Evolutionary conservation across 176 grass and related monocot genomes (phyloP).

Genomic region (Paspalum notatum): DNA sequence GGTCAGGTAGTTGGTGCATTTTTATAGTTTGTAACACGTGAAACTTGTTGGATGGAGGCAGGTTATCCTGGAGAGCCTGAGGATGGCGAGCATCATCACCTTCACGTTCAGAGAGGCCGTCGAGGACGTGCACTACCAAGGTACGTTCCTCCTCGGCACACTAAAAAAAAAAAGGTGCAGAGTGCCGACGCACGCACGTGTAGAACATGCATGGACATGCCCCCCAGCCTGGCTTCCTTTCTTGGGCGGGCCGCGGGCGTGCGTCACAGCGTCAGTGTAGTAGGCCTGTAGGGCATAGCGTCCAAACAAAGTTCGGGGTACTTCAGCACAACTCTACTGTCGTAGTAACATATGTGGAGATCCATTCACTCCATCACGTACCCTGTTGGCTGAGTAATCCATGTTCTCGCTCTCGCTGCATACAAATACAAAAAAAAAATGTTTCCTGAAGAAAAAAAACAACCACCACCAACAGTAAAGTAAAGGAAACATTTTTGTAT

Average conservation of each 20-base stretch:
- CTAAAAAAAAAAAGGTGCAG: background rate
- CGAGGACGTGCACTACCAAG: slow-evolving; percentile 65
- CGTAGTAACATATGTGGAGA: no score
- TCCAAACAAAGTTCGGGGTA: no score
- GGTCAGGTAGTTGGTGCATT: no score
- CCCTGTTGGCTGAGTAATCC: no score
- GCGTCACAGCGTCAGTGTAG: no score
- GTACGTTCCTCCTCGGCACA: slow-evolving; percentile 5
- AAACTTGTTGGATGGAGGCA: background rate
- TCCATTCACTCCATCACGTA: no score
- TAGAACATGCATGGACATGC: background rate
- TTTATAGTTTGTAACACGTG: background rate
- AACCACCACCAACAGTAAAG: background rate
- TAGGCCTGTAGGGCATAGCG: no score
- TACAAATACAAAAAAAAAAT: no score
- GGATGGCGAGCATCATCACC: slow-evolving; percentile 73
- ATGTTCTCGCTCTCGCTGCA: background rate
- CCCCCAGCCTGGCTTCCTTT: background rate
- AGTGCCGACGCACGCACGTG: background rate
- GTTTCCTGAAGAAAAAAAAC: no score
- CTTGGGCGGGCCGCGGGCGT: no score
- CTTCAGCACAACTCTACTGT: no score
- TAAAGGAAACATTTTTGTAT: background rate
- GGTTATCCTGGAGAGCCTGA: slow-evolving; percentile 71
- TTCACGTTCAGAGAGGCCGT: slow-evolving; percentile 86